Percentiles rank a stretch among this genome's conserved stretches.
These are phyloP conservation scores for Rhynchospora tenuis DNA, from an alignment of 176 grass and related monocot species.

Conservation along the genomic window DNA sequence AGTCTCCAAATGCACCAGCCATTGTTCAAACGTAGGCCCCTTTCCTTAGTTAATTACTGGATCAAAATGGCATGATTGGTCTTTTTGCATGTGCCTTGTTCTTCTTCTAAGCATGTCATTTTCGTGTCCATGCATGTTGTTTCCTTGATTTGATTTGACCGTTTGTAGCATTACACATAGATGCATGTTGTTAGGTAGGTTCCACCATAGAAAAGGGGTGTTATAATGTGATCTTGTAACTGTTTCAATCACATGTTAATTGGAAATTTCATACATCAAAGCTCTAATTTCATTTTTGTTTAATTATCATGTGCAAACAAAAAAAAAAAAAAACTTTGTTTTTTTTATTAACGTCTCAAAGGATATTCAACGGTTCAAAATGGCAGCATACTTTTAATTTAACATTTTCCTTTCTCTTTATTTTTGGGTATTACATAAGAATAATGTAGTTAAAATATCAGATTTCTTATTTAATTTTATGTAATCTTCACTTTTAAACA, in stretches of 20 bases:
- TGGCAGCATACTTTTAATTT: no score
- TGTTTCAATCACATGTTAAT: not conserved
- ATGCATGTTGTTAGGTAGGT: not conserved
- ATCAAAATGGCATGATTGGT: not conserved
- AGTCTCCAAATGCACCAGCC: not conserved
- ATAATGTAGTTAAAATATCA: no score
- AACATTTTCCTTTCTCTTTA: no score
- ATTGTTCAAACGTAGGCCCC: not conserved
- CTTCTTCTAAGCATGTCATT: not conserved
- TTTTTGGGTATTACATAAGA: no score
- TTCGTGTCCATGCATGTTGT: not conserved
- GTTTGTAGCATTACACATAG: not conserved
- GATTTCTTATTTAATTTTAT: no score
- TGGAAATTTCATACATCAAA: not conserved
- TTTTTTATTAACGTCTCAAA: no score
- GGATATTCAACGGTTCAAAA: no score
- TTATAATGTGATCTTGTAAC: not conserved
- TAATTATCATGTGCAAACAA: no score
- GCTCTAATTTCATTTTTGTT: not conserved
- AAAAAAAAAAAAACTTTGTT: no score
- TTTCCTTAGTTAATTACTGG: not conserved
- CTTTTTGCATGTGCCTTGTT: conserved; percentile 6
- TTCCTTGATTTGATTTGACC: not conserved
- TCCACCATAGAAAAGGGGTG: not conserved
- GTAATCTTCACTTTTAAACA: no score